Evolutionary conservation across 225 moss, liverwort and hornwort species (phyloP), one percentile per base, ranked within the genome.

Genomic region (Sphagnum contortum): DNA sequence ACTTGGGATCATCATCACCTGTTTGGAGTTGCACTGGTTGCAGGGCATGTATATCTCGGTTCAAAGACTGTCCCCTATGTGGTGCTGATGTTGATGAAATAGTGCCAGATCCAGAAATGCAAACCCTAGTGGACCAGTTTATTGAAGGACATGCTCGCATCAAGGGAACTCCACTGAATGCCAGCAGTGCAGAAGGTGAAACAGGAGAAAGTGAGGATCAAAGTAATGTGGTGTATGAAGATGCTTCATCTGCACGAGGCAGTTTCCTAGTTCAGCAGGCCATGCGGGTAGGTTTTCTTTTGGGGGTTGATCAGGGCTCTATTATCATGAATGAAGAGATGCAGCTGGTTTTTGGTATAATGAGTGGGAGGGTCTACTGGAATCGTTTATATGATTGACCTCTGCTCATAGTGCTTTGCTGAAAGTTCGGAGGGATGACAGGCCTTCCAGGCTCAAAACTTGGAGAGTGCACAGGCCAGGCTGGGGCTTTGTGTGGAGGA

Each of bases 241-340:
- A 91, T 76, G 73, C 88, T 67, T 98, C 91, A 3, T 79, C 93
- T 54, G 98, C 87, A 9, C 77, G 89, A 68, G 91, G 91, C 48
- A 89, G 87, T 73, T 98, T 98, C 66, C 72, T 98, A 64, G 85
- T 98, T 64, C 93, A 93, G 72, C 98, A 98, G 72, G 98, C 91
- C 6, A 89, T 98, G 91, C 81, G 87, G 71, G 96, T 98, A 76
- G 78, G 92, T 74, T 57, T 14, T 6, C 1, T 29, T 29, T 0
- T 0, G 29, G 29, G 29, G 29, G 0, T 29, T 29, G 29, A 29
- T 29, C 1, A 29, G 29, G 29, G 29, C 29, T 29, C 29, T 29
- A 29, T 29, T 29, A 29, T 29, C 29, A 29, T 29, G 29, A 29
- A 29, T 29, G 29, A 29, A 29, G 29, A 29, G 29, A 29, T 29